Evolutionary conservation across 2,329 filamentous ascomycete genomes (phyloP), one percentile per base, ranked within the genome.

Genomic region (Aspergillus thermomutatus): DNA sequence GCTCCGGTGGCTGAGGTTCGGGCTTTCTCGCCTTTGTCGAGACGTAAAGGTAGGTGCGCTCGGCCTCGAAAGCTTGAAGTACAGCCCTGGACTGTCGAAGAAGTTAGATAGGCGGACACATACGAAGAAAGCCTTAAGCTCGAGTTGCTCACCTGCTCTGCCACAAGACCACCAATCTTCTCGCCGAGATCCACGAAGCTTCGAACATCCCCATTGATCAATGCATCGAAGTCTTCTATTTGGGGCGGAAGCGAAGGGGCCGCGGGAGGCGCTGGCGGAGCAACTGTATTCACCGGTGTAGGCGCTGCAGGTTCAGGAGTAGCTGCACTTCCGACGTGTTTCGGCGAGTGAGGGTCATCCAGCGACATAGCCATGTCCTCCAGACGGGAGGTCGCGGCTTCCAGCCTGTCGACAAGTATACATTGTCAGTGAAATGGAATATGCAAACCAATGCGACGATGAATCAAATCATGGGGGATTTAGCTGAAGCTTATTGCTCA

Each of bases 1-100:
- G 83, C 60, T 91, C 87, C 8, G 84, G 78, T 66, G 87, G 84
- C 49, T 87, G 84, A 61, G 89, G 81, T 62, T 94, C 88, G 23
- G 93, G 94, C 78, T 96, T 96, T 82, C 92, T 95, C 23, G 94
- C 88, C 79, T 92, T 94, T 53, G 90, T 93, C 1, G 92, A 86
- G 66, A 97, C 87, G 62, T 95, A 83, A 55, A 99, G 82, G 74
- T 96, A 96, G 64, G 87, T 90, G 65, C 93, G 87, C 79, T 97
- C 90, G 60, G 90, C 91, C 57, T 86, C 80, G 78, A 97, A 97
- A 43, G 91, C 85, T 66, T 82, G 77, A 55, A 82, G 76, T 49
- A 87, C 82, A 25, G 80, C 79, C 71, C 80, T 78, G 41, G 82
- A 80, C 81, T 84, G 65, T 56, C 14, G 17, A 52, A 40, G n/a